Conservation (phyloP, 2,329 filamentous ascomycete species). For the Monosporascus sp. region DNA sequence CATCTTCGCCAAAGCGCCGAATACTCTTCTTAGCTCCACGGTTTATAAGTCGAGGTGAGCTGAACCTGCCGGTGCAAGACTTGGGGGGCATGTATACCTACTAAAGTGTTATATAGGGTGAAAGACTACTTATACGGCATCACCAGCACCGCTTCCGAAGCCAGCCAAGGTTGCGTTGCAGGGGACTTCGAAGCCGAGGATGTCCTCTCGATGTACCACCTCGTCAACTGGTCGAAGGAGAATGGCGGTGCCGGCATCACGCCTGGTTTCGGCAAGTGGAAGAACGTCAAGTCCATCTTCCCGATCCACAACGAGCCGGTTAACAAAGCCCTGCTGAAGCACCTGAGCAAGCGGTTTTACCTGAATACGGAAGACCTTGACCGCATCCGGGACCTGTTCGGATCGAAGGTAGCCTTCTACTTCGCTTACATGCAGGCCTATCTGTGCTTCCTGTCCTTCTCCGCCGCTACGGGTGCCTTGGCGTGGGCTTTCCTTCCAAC, state of each 20-base stretch:
- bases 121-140: conserved; percentile 73
- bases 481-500: conserved; percentile 64
- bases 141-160: conserved; percentile 55
- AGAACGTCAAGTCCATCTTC: conserved; percentile 56
- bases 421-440: conserved; percentile 80
- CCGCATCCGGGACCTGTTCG: conserved; percentile 55
- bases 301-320: conserved; percentile 54
- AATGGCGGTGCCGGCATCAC: conserved; percentile 60
- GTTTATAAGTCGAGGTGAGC: conserved; percentile 61
- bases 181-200: conserved; percentile 57
- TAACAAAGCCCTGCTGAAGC: conserved; percentile 53
- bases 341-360: conserved; percentile 48
- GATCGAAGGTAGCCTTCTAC: conserved; percentile 69
- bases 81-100: not conserved
- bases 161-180: conserved; percentile 44
- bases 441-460: conserved; percentile 64
- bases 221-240: conserved; percentile 53
- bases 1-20: conserved; percentile 60
- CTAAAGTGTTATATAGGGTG: conserved; percentile 41
- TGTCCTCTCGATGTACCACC: conserved; percentile 64
- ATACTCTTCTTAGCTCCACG: conserved; percentile 57
- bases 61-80: not conserved
- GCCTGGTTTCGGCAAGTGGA: conserved; percentile 52
- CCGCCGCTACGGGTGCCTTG: conserved; percentile 61
- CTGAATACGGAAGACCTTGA: conserved; percentile 49